phyloP scores from a whole-genome alignment of 495 filamentous ascomycete species.

The Cairneyella variabilis region DNA sequence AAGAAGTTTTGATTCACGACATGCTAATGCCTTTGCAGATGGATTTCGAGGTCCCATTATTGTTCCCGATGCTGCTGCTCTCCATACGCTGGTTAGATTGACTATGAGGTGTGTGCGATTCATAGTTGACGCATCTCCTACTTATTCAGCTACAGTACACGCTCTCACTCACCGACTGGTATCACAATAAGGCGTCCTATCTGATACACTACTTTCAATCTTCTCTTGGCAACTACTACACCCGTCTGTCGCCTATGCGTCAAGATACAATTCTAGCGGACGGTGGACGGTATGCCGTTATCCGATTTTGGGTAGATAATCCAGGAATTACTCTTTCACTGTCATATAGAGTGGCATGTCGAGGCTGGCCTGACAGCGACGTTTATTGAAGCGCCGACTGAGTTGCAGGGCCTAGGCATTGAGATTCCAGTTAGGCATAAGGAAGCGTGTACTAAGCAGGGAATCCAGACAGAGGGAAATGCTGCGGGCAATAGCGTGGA shows the following conservation, averaged over 20 bases:
- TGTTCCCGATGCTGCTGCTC: conserved; percentile 60
- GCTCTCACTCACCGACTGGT: conserved; percentile 63
- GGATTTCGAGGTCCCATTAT: conserved; percentile 46
- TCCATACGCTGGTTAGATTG: conserved; percentile 59
- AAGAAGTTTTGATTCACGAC: neutral
- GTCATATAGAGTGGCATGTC: conserved; percentile 80
- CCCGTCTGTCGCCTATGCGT: conserved; percentile 36
- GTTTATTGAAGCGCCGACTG: conserved; percentile 62
- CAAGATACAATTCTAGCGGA: conserved; percentile 52
- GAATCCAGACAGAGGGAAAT: conserved; percentile 57
- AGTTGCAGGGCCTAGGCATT: conserved; percentile 26
- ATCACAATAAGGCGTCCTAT: conserved; percentile 35
- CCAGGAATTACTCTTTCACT: conserved; percentile 79
- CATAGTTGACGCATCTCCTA: too few species aligned
- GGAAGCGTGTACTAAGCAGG: conserved; percentile 48
- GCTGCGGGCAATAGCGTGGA: conserved; percentile 68
- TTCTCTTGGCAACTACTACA: too few species aligned
- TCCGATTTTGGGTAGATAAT: conserved; percentile 60
- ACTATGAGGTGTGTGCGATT: conserved; percentile 68
- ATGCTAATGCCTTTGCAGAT: conserved; percentile 4
- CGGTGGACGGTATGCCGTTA: conserved; percentile 50
- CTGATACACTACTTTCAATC: too few species aligned
- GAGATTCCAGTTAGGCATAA: conserved; percentile 61
- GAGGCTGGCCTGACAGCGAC: conserved; percentile 64
- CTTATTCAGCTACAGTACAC: too few species aligned